Evolutionary conservation across 1,284 basidiomycete species (phyloP), one percentile per base, ranked within the genome.

Genomic region (Phylloboletellus chloephorus): DNA sequence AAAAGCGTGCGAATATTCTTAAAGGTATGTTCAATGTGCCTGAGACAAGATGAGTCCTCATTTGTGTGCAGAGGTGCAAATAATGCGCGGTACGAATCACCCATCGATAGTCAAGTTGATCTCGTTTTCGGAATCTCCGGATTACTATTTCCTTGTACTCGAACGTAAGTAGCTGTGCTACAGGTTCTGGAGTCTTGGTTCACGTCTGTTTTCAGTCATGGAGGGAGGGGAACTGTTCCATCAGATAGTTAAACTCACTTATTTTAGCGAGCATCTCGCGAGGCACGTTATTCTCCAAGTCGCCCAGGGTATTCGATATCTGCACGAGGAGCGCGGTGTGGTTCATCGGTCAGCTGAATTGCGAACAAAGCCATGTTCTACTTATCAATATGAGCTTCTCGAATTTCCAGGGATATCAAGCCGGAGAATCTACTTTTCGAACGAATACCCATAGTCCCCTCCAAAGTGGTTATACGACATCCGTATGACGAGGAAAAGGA

Each of bases 401-500:
- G 0, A 19, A 4, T 24, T 31, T 22, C 22, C 19, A 61, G 59
- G 31, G 96, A 98, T 60, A 99, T 99, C 72, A 99, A 99, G 64
- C 96, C 96, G 1, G 96, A 98, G 60, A 99, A 98, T 64, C 69
- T 99, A 25, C 73, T 99, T 2, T 99, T 98, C 60, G 89, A 96
- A 50, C 79, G 82, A 25, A 96, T 98, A 64, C 90, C 92, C 16
- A 88, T 97, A 58, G 73, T 93, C 19, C 93, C 95, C 0, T 95
- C 92, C 4, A 86, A 86, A 57, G 69, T 77, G 36, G 75, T 82
- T 1, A 68, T 81, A 32, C 76, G 78, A 3, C 82, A 91, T 15
- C 93, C 91, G 11, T 97, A 98, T 58, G 96, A 99, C 52, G 96
- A 98, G 64, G 94, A 96, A 44, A 98, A 98, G 67, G 91, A 93